Evolutionary conservation across 1,284 basidiomycete species (phyloP).

Genomic region (Ganoderma leucocontextum): DNA sequence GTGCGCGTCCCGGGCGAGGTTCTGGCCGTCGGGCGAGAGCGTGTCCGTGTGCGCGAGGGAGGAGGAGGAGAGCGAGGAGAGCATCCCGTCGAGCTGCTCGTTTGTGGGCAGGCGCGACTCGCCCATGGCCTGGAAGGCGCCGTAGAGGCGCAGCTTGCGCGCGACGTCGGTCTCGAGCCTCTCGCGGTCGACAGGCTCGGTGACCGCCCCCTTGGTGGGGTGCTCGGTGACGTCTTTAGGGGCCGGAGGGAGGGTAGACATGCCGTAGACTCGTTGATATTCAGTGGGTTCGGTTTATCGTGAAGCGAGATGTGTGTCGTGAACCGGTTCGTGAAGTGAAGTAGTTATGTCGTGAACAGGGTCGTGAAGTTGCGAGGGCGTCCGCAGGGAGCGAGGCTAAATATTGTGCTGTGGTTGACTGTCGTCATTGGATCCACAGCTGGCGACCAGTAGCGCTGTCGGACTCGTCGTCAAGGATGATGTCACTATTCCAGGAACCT

Average conservation of each 20-base stretch:
- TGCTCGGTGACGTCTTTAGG: conserved; percentile 64
- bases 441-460: not conserved
- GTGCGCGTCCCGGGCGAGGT: conserved; percentile 77
- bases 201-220: conserved; percentile 59
- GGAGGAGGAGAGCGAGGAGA: conserved; percentile 71
- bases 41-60: conserved; percentile 70
- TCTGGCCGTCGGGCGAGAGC: conserved; percentile 81
- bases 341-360: not conserved
- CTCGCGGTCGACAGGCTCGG: conserved; percentile 61
- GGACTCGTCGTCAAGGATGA: not conserved
- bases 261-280: conserved; percentile 40
- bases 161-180: conserved; percentile 67
- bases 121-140: conserved; percentile 81
- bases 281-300: not conserved
- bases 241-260: conserved; percentile 68
- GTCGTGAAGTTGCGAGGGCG: not conserved
- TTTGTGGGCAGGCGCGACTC: conserved; percentile 84
- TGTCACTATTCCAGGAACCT: not conserved
- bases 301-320: not conserved
- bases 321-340: not conserved
- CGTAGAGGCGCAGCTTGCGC: conserved; percentile 77
- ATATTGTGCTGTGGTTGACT: conserved; percentile 7
- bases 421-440: conserved; percentile 16
- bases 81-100: conserved; percentile 77
- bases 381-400: not conserved